Evolutionary conservation across 768 basidiomycete species (phyloP).

Genomic region (Psilocybe cubensis): DNA sequence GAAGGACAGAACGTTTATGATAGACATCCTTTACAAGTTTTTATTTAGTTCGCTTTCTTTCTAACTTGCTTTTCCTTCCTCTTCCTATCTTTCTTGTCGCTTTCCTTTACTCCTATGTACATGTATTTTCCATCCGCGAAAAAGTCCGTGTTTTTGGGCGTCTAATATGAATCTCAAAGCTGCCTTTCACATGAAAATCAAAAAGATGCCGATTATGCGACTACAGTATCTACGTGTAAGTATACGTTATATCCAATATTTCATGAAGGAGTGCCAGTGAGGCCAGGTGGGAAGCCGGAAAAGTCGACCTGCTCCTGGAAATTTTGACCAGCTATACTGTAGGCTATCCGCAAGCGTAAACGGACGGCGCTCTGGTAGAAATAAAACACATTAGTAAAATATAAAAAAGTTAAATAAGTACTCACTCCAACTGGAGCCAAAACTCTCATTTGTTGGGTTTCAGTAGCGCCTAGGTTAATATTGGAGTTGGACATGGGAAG

Average conservation of each 20-base stretch:
- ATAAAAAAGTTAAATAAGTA: constrained; percentile 19
- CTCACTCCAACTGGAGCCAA: constrained; percentile 86
- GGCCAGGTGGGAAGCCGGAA: constrained; percentile 79
- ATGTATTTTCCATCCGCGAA: constrained; percentile 1
- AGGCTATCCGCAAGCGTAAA: constrained; percentile 85
- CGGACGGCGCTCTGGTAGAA: constrained; percentile 74
- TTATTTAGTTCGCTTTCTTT: constrained; percentile 55
- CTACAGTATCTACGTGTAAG: constrained; percentile 8
- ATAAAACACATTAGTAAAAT: constrained; percentile 9
- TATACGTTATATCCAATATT: constrained; percentile 1
- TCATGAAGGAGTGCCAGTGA: constrained; percentile 56
- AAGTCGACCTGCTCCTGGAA: constrained; percentile 96
- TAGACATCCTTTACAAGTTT: constrained; percentile 82
- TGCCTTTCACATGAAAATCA: constrained; percentile 4
- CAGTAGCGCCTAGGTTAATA: constrained; percentile 74
- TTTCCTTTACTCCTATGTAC: not conserved
- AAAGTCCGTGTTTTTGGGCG: not conserved
- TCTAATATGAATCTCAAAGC: not conserved
- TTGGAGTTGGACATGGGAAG: constrained; percentile 91
- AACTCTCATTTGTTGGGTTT: constrained; percentile 96
- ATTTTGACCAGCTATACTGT: constrained; percentile 63
- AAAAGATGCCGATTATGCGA: constrained; percentile 11
- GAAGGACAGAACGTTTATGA: constrained; percentile 92
- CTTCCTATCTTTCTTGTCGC: not conserved
- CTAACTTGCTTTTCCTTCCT: constrained; percentile 6